phyloP scores from a whole-genome alignment of 1,284 basidiomycete species.

The Ceratobasidium papillatum region DNA sequence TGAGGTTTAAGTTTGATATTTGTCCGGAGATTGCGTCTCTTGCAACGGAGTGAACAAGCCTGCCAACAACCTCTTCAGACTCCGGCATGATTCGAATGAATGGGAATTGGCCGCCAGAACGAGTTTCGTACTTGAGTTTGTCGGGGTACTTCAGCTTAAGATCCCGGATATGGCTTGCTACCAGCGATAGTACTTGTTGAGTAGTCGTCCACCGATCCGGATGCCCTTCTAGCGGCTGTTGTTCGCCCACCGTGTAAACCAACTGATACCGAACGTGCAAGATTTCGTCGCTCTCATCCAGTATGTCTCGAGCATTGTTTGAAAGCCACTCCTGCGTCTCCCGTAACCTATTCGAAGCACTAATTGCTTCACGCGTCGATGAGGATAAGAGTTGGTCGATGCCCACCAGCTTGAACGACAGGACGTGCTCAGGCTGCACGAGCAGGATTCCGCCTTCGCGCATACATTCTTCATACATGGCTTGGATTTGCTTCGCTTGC shows the following conservation, averaged over 20 bases:
- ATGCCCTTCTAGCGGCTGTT: conserved; percentile 55
- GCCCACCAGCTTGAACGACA: conserved; percentile 60
- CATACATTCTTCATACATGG: conserved; percentile 55
- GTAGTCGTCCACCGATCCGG: conserved; percentile 60
- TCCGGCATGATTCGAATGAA: conserved; percentile 51
- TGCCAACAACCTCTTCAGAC: conserved; percentile 47
- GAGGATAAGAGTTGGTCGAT: conserved; percentile 51
- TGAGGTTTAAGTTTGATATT: conserved; percentile 41
- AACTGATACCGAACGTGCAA: conserved; percentile 61
- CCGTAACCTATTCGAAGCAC: conserved; percentile 43
- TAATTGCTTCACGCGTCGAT: conserved; percentile 6
- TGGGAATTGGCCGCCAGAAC: conserved; percentile 49
- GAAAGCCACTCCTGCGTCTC: conserved; percentile 54
- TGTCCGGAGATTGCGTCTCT: conserved; percentile 49
- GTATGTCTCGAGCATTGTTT: conserved; percentile 54
- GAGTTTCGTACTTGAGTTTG: neutral
- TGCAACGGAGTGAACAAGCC: conserved; percentile 46
- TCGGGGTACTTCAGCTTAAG: neutral
- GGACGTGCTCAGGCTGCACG: conserved; percentile 62
- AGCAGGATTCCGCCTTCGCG: conserved; percentile 56
- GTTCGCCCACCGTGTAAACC: conserved; percentile 57
- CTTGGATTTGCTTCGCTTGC: conserved; percentile 47
- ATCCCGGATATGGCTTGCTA: conserved; percentile 43
- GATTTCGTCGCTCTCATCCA: conserved; percentile 66
- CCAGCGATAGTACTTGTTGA: conserved; percentile 55